A percentile compares a stretch with the other conserved stretches of the same genome.
phyloP scores from a whole-genome alignment of 2,329 filamentous ascomycete species.

The Xylariaceae sp. region DNA sequence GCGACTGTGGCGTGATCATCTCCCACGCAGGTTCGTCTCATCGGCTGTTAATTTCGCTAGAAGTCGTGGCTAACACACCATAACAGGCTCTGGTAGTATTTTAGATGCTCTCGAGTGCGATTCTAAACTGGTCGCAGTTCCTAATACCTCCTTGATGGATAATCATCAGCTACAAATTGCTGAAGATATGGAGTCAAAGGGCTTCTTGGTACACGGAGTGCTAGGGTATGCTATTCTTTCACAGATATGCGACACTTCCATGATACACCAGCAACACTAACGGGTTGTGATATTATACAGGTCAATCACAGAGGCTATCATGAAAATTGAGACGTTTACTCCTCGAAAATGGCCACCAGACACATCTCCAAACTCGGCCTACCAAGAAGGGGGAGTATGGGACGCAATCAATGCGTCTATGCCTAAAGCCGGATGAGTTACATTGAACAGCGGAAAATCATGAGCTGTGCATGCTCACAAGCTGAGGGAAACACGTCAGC shows the following conservation, averaged over 20 bases:
- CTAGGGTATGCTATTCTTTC: conserved; percentile 48
- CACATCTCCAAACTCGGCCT: conserved; percentile 18
- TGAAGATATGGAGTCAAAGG: conserved; percentile 65
- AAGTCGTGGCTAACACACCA: conserved; percentile 6
- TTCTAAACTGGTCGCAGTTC: conserved; percentile 80
- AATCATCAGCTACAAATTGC: conserved; percentile 92
- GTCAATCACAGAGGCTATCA: conserved; percentile 22
- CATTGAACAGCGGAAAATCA: too few species aligned
- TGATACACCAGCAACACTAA: conserved; percentile 6
- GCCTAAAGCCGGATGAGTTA: conserved; percentile 5
- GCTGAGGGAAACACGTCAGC: too few species aligned
- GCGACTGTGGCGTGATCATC: conserved; percentile 68
- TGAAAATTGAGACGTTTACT: conserved; percentile 13
- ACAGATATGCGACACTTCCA: too few species aligned
- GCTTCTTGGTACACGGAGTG: conserved; percentile 71
- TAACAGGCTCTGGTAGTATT: conserved; percentile 79
- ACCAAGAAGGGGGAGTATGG: conserved; percentile 26
- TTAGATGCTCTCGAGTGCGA: conserved; percentile 73
- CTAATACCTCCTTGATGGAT: conserved; percentile 76
- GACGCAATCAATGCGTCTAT: conserved; percentile 24
- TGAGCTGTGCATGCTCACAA: too few species aligned
- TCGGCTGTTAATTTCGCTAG: not conserved
- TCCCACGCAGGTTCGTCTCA: conserved; percentile 73
- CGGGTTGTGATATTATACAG: conserved; percentile 14
- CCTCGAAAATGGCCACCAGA: conserved; percentile 24